A percentile compares a stretch with the other conserved stretches of the same genome.
phyloP scores from a whole-genome alignment of 306 rosid genomes.

The Aeschynomene evenia region DNA sequence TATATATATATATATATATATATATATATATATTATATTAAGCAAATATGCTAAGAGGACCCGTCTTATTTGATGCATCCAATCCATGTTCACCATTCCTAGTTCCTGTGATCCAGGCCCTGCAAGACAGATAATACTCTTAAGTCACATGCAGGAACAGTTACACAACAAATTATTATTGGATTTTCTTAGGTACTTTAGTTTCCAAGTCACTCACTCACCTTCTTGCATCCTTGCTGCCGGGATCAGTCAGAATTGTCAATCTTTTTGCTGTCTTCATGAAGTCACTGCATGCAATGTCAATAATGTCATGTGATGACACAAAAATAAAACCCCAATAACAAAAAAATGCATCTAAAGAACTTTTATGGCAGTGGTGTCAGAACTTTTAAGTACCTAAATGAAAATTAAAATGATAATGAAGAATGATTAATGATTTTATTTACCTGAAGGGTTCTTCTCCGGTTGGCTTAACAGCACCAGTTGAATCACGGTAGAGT shows the following conservation, averaged over 20 bases:
- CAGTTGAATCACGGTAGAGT: slow-evolving; percentile 72
- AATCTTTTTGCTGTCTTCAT: slow-evolving; percentile 76
- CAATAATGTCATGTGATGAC: slow-evolving; percentile 6
- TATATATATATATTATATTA: too few relatives aligned
- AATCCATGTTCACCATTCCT: slow-evolving; percentile 63
- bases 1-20: too few relatives aligned
- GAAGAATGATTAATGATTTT: not conserved
- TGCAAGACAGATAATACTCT: slow-evolving; percentile 33
- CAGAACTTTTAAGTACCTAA: not conserved
- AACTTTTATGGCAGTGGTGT: not conserved
- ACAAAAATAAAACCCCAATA: not conserved
- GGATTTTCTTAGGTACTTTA: not conserved
- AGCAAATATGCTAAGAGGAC: slow-evolving; percentile 77
- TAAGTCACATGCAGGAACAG: slow-evolving; percentile 8
- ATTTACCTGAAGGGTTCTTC: slow-evolving; percentile 84
- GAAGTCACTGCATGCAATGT: slow-evolving; percentile 90
- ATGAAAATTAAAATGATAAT: not conserved
- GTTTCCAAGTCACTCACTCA: slow-evolving; percentile 5
- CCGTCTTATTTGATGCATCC: slow-evolving; percentile 73
- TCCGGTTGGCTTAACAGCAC: slow-evolving; percentile 75
- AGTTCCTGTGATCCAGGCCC: slow-evolving; percentile 65
- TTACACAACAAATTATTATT: not conserved
- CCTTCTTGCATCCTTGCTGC: slow-evolving; percentile 58
- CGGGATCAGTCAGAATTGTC: slow-evolving; percentile 62
- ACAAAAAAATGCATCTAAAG: not conserved